phyloP scores from a whole-genome alignment of 2,329 filamentous ascomycete species.

The Penicillium concentricum region DNA sequence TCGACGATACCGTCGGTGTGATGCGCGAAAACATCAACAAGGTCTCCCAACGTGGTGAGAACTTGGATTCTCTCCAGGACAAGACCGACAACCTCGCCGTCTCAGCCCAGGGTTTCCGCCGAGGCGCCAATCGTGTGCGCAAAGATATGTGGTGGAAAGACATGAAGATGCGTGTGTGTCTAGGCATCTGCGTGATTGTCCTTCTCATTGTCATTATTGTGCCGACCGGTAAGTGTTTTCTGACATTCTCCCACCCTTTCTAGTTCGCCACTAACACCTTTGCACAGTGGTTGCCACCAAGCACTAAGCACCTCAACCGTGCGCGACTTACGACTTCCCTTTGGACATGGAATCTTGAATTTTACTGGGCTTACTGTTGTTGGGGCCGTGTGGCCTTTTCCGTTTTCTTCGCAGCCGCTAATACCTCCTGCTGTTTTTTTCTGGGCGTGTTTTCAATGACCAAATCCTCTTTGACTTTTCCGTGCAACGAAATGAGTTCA shows the following conservation, averaged over 20 bases:
- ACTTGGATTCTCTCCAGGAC: conserved; percentile 82
- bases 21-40: conserved; percentile 99
- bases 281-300: conserved; percentile 44
- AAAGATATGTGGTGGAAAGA: conserved; percentile 99
- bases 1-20: conserved; percentile 89
- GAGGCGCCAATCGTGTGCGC: conserved; percentile 92
- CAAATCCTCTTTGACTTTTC: conserved; percentile 31
- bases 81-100: conserved; percentile 91
- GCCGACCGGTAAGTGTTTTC: conserved; percentile 65
- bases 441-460: conserved; percentile 34
- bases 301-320: conserved; percentile 35
- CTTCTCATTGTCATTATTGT: conserved; percentile 93
- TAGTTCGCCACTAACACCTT: conserved; percentile 15
- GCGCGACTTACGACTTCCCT: conserved; percentile 31
- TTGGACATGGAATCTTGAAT: conserved; percentile 32
- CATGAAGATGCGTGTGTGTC: conserved; percentile 99
- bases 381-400: conserved; percentile 28
- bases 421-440: conserved; percentile 37
- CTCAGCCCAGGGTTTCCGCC: conserved; percentile 92
- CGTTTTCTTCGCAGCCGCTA: conserved; percentile 36
- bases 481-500: conserved; percentile 29
- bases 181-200: conserved; percentile 86
- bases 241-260: neutral
- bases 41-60: conserved; percentile 87
- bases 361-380: conserved; percentile 35